phyloP scores from a whole-genome alignment of 345 rosid genomes.

The Atalantia buxifolia region DNA sequence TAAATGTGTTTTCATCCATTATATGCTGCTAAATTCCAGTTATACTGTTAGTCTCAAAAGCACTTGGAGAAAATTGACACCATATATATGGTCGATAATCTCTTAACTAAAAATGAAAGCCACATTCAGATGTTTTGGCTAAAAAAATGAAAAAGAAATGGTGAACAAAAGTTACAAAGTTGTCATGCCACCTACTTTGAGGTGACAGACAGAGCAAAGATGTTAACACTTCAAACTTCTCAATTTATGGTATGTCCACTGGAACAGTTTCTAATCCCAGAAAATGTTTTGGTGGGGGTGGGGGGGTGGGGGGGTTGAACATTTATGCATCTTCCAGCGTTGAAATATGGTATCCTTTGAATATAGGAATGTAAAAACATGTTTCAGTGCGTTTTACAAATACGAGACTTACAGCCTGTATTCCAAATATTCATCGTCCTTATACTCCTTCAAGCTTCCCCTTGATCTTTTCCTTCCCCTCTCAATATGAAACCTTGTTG shows the following conservation, averaged over 20 bases:
- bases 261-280: not conserved
- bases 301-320: rapidly evolving
- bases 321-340: not conserved
- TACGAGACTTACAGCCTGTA: slow-evolving; percentile 57
- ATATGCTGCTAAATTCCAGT: not conserved
- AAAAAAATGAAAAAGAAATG: not conserved
- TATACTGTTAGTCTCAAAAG: not conserved
- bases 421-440: slow-evolving; percentile 76
- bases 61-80: not conserved
- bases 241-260: not conserved
- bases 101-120: not conserved
- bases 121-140: not conserved
- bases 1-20: not conserved
- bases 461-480: slow-evolving; percentile 68
- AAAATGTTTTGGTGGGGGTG: too few species aligned
- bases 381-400: not conserved
- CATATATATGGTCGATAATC: not conserved
- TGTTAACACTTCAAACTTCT: not conserved
- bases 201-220: not conserved
- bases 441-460: slow-evolving; percentile 73
- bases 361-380: not conserved
- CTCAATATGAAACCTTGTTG: slow-evolving; percentile 85
- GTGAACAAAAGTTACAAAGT: not conserved
- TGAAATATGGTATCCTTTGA: not conserved
- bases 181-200: not conserved